Base-by-base conservation (phyloP, 768 basidiomycete species). In the Clathrus columnatus region DNA sequence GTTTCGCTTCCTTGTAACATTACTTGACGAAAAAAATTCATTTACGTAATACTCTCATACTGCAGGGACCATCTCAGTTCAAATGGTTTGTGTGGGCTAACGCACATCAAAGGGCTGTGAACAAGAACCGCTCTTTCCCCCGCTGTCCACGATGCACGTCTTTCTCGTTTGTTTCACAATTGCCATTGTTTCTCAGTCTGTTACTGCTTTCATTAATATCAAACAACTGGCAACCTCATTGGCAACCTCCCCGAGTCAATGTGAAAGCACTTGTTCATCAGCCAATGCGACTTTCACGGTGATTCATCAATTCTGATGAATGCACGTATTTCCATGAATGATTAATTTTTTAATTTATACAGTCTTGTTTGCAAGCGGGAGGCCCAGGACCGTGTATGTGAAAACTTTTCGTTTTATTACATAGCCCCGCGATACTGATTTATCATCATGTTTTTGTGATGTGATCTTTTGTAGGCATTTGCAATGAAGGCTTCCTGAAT, bases 1-100 rank as follows among this genome's bases (percentile, higher is more conserved):
- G 49, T 50, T 50, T 50, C 49, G 49, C 49, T 50, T 50, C 28
- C 29, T 50, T 50, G 49, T 20, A 26, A 50, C 49, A 50, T 11
- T 36, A n/a, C n/a, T 8, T n/a, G 36, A 2, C 11, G 4, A 36
- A 8, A 36, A 36, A 36, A 4, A 36, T 36, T n/a, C 36, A 14
- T 36, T 36, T 36, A 36, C 36, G 36, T 36, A 36, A 36, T 36
- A 36, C 14, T 32, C 7, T 14, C 30, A 7, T 32, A 7, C 30
- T n/a, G 36, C 36, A n/a, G 36, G 36, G 36, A 36, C 11, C 7
- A 36, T 36, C 36, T 36, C 36, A 36, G 36, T 11, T 36, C 14
- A 16, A 36, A 36, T 4, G 36, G 2, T 36, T 3, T 4, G n/a
- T 36, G 2, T 11, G n/a, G 36, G 36, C 36, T 36, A 36, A 11